Base-by-base conservation (phyloP, 2,329 filamentous ascomycete genomes). In the Colletotrichum sp. region DNA sequence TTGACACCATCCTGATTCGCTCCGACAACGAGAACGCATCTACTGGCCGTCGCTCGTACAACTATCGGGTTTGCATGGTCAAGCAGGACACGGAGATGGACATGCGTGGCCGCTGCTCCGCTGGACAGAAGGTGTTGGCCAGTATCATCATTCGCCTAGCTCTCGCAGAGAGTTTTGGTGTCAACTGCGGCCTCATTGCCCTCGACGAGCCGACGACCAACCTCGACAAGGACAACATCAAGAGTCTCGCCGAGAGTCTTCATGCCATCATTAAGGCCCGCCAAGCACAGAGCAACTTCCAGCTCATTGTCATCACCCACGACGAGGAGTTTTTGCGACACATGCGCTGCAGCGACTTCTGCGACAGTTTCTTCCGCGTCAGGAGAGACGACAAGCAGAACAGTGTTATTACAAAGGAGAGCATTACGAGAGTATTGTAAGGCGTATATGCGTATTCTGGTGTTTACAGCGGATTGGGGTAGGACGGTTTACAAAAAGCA, bases 41-140 rank as follows among this genome's bases (percentile, higher is more conserved):
- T 55, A 85, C 92, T 72, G 93, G 92, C 69, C 96, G 95, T 81
- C 93, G 95, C 81, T 95, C 90, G 77, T 99, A 99, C 90, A 99
- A 99, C 86, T 99, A 99, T 88, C 95, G 97, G 63, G 94, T 99
- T 8, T 96, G 95, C 85, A 99, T 99, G 97, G 93, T 98, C 80
- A 99, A 99, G 87, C 94, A 96, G 83, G 96, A 98, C 82, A 95
- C 95, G 1, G 97, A 99, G 85, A 98, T 99, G 96, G 97, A 99
- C 87, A 99, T 99, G 97, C 95, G 97, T 78, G 98, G 97, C 2
- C 95, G 97, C 71, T 99, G 97, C 89, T 98, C 95, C 79, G 97
- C 97, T 2, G 97, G 97, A 5, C 97, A 99, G 84, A 98, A 98
- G 86, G 96, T 99, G 32, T 92, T 99, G 32, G 97, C 97, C 6